These are phyloP conservation scores for Pezicula carpinea DNA, from an alignment of 2,329 filamentous ascomycete genomes.

Conservation along the genomic window DNA sequence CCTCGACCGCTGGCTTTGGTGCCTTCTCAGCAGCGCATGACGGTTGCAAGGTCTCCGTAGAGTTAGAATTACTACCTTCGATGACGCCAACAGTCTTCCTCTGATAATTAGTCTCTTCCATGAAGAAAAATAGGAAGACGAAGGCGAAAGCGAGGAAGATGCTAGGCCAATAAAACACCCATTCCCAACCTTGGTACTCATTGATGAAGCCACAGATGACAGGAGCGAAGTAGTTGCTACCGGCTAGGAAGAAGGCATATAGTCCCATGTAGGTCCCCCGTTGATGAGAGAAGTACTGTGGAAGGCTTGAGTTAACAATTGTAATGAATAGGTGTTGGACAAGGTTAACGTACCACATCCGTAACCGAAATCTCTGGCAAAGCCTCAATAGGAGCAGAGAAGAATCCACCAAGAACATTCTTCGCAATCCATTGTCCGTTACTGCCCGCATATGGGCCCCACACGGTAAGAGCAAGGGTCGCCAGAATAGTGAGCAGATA, in stretches of 20 bases:
- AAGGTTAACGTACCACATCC: background rate
- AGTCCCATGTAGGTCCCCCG: slow-evolving; percentile 34
- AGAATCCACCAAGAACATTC: slow-evolving; percentile 3
- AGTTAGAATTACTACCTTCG: background rate
- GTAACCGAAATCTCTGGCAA: slow-evolving; percentile 5
- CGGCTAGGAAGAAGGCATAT: slow-evolving; percentile 37
- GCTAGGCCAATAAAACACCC: slow-evolving; percentile 47
- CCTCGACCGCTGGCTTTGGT: background rate
- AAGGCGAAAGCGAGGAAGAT: slow-evolving; percentile 44
- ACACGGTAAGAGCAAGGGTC: slow-evolving; percentile 1
- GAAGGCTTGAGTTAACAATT: background rate
- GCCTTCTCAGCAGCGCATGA: background rate
- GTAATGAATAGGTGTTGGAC: background rate
- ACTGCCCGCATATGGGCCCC: slow-evolving; percentile 1
- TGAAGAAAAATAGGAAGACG: slow-evolving; percentile 48
- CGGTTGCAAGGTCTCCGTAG: background rate
- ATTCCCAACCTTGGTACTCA: slow-evolving; percentile 41
- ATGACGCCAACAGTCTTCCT: slow-evolving; percentile 7
- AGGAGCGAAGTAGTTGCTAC: slow-evolving; percentile 36
- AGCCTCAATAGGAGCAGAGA: slow-evolving; percentile 3
- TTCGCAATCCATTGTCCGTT: slow-evolving; percentile 5
- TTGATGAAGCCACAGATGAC: slow-evolving; percentile 43
- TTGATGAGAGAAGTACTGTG: slow-evolving; percentile 34
- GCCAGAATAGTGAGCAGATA: slow-evolving; percentile 3
- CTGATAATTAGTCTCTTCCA: slow-evolving; percentile 48